phyloP scores from a whole-genome alignment of 2,329 filamentous ascomycete species.

The Dendryphion nanum region DNA sequence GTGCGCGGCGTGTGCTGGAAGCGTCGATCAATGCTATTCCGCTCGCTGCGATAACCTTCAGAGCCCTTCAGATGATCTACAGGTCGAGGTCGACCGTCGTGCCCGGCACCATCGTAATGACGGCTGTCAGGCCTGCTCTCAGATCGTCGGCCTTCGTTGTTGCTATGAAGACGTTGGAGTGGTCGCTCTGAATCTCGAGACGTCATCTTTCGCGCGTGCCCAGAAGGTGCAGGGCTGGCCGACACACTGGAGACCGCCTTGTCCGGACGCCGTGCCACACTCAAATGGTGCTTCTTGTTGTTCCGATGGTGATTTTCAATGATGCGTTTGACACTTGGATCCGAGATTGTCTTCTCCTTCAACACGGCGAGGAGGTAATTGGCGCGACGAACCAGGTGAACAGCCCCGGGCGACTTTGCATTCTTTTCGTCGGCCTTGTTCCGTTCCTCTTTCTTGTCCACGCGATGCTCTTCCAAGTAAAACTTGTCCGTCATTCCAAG shows the following conservation, averaged over 20 bases:
- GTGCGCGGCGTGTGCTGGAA: slow-evolving; percentile 16
- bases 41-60: slow-evolving; percentile 39
- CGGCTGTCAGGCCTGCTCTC: slow-evolving; percentile 32
- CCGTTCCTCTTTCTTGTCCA: slow-evolving; percentile 94
- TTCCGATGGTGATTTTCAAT: slow-evolving; percentile 94
- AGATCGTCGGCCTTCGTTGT: slow-evolving; percentile 35
- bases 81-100: slow-evolving; percentile 29
- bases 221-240: slow-evolving; percentile 66
- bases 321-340: slow-evolving; percentile 71
- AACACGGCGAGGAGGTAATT: slow-evolving; percentile 96
- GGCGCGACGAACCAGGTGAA: slow-evolving; percentile 90
- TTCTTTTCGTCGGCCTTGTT: slow-evolving; percentile 68
- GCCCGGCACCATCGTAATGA: slow-evolving; percentile 22
- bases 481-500: slow-evolving; percentile 86
- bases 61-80: slow-evolving; percentile 36
- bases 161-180: slow-evolving; percentile 36
- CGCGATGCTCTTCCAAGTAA: slow-evolving; percentile 96
- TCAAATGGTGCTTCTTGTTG: slow-evolving; percentile 70
- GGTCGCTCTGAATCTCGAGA: slow-evolving; percentile 39
- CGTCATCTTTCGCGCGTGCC: slow-evolving; percentile 32
- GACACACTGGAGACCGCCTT: slow-evolving; percentile 60
- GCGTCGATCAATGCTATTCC: slow-evolving; percentile 39
- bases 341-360: slow-evolving; percentile 75
- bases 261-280: slow-evolving; percentile 59
- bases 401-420: slow-evolving; percentile 91